Evolutionary conservation across 768 basidiomycete species (phyloP), one percentile per base, ranked within the genome.

Genomic region (Trametes cubensis): DNA sequence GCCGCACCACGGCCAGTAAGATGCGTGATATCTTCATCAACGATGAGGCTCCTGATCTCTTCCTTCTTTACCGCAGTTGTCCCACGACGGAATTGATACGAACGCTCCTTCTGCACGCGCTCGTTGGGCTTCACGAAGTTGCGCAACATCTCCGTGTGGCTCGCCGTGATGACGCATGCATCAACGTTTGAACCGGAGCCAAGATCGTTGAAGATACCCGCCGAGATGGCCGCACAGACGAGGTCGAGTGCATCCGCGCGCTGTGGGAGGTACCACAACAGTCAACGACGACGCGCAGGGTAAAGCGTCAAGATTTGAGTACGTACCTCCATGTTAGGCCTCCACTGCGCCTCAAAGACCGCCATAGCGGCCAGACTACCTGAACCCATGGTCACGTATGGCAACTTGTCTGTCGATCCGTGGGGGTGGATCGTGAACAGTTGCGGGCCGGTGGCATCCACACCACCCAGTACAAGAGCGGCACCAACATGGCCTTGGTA

Each of bases 161-260:
- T 78, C 47, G 89, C 87, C 4, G 93, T 95, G 77, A 99, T 95
- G 67, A 98, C 84, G 74, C 95, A 96, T 0, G 95, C 96, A 74
- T 99, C 97, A 69, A 98, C 85, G 73, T 99, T 98, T n/a, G 93
- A 95, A 45, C 97, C 97, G 0, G 96, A 98, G 4, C 97, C 97
- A 38, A 98, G 85, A 79, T 99, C 97, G 79, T 99, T 98, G 85
- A 97, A 98, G 73, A 99, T 95, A 83, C 97, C 97, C 2, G 94
- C 92, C 23, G 90, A 87, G 69, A 99, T 87, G 48, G 97, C 95
- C 41, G 85, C 81, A 60, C 89, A 85, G 40, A 98, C 95, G 20
- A 98, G 81, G 6, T 79, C 78, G 51, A 98, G 83, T 3, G 94
- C 96, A 25, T 90, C 88, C 44, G 85, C 83, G 42, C 91, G 84